These are phyloP conservation scores for Isoetes taiwanensis DNA, from an alignment of 75 land plant species.

Conservation along the genomic window DNA sequence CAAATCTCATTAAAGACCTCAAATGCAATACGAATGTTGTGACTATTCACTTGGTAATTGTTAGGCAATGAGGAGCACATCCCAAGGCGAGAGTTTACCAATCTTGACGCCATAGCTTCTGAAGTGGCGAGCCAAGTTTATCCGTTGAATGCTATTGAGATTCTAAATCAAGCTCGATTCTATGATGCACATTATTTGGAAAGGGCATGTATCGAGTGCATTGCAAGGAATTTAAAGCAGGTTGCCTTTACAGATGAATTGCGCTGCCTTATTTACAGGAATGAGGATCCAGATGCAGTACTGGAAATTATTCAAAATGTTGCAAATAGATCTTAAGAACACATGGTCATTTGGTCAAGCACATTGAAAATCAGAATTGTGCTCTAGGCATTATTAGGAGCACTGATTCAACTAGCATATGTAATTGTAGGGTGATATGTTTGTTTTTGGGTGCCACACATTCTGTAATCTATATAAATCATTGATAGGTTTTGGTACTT, in stretches of 20 bases:
- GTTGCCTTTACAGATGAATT: constrained; percentile 16
- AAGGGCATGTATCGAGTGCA: constrained; percentile 14
- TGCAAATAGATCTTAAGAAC: too few relatives aligned
- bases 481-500: too few relatives aligned
- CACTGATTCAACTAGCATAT: too few relatives aligned
- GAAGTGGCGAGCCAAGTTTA: constrained; percentile 16
- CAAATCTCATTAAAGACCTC: constrained; percentile 43
- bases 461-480: too few relatives aligned
- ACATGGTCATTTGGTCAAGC: too few relatives aligned
- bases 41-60: constrained; percentile 22
- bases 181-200: constrained; percentile 14
- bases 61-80: constrained; percentile 58
- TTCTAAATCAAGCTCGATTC: constrained; percentile 16
- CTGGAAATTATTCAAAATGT: constrained; percentile 14
- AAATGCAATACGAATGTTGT: constrained; percentile 43
- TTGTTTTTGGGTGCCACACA: too few relatives aligned
- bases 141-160: constrained; percentile 13
- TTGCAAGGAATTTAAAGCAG: constrained; percentile 19
- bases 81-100: constrained; percentile 65
- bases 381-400: too few relatives aligned
- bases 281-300: constrained; percentile 19
- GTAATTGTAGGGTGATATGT: too few relatives aligned
- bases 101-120: constrained; percentile 75
- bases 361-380: too few relatives aligned
- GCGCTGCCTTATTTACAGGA: constrained; percentile 12